phyloP scores from a whole-genome alignment of 768 basidiomycete species.

The Pulveroboletus sp. region DNA sequence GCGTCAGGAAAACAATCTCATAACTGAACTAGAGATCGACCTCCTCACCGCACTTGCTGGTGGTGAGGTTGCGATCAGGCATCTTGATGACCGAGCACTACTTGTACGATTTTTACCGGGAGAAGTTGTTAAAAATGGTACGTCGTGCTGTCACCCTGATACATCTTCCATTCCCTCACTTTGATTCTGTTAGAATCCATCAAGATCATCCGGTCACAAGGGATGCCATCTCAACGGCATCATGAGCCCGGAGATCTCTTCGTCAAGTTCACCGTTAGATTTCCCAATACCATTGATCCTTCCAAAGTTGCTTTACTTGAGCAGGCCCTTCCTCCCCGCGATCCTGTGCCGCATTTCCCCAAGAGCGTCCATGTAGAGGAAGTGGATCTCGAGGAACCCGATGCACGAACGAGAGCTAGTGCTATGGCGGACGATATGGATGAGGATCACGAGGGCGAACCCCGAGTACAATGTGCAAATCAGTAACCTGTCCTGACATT shows the following conservation, averaged over 20 bases:
- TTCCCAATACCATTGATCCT: slow-evolving; percentile 79
- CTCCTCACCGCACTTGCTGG: slow-evolving; percentile 91
- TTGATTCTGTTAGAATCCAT: slow-evolving; percentile 55
- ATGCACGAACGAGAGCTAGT: slow-evolving; percentile 47
- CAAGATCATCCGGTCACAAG: slow-evolving; percentile 90
- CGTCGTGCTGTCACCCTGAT: slow-evolving; percentile 24
- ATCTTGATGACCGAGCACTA: slow-evolving; percentile 89
- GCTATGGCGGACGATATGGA: slow-evolving; percentile 82
- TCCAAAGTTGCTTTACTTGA: slow-evolving; percentile 70
- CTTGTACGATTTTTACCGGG: slow-evolving; percentile 82
- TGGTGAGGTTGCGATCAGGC: slow-evolving; percentile 83
- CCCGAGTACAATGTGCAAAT: slow-evolving; percentile 93
- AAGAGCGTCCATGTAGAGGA: slow-evolving; percentile 75
- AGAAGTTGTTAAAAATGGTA: slow-evolving; percentile 91
- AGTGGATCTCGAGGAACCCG: slow-evolving; percentile 74
- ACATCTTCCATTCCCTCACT: not conserved
- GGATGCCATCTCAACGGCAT: slow-evolving; percentile 98
- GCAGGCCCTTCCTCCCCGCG: slow-evolving; percentile 77
- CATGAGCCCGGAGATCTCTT: slow-evolving; percentile 95
- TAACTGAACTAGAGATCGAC: slow-evolving; percentile 86
- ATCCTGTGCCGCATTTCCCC: slow-evolving; percentile 58
- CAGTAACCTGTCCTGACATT: slow-evolving; percentile 44
- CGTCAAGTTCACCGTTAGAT: slow-evolving; percentile 79
- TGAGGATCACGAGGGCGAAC: slow-evolving; percentile 81
- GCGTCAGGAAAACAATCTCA: slow-evolving; percentile 83